These are phyloP conservation scores for Cadophora sp. DNA, from an alignment of 2,329 filamentous ascomycete genomes.

Conservation along the genomic window DNA sequence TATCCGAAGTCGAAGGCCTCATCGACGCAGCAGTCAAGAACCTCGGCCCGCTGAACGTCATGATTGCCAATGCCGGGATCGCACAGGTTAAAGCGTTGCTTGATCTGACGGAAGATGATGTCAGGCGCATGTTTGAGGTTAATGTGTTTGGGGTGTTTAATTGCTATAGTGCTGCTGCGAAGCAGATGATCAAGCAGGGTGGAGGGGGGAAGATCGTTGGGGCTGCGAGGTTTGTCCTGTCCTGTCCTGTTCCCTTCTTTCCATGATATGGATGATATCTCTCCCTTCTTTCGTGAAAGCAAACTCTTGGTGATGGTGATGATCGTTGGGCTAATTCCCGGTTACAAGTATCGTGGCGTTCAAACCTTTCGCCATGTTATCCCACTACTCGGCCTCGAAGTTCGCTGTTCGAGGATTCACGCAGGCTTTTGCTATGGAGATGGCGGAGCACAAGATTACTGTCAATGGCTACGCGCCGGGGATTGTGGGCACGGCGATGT, in stretches of 20 bases:
- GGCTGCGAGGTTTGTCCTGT: constrained; percentile 37
- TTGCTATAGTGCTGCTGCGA: constrained; percentile 67
- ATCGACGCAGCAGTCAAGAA: constrained; percentile 39
- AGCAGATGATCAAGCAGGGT: constrained; percentile 69
- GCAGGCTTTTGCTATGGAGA: constrained; percentile 70
- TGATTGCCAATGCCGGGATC: constrained; percentile 45
- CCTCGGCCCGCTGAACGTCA: constrained; percentile 41
- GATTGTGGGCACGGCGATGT: constrained; percentile 73
- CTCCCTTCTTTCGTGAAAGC: no score
- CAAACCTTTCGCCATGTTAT: constrained; percentile 63
- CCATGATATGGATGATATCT: no score
- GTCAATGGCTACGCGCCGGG: constrained; percentile 71
- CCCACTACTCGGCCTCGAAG: constrained; percentile 70
- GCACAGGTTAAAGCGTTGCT: constrained; percentile 42
- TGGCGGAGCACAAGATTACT: constrained; percentile 69
- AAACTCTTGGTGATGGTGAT: no score
- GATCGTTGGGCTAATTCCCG: constrained; percentile 50
- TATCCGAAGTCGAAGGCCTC: constrained; percentile 40
- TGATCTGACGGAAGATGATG: constrained; percentile 44
- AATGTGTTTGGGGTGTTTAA: constrained; percentile 72
- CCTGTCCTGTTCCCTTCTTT: neutral
- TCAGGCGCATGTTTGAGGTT: constrained; percentile 61
- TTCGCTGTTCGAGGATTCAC: constrained; percentile 72
- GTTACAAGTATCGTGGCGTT: constrained; percentile 59
- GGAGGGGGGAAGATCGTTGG: constrained; percentile 47